Evolutionary conservation across 2,329 filamentous ascomycete species (phyloP).

Genomic region (Pseudocercospora fuligena): DNA sequence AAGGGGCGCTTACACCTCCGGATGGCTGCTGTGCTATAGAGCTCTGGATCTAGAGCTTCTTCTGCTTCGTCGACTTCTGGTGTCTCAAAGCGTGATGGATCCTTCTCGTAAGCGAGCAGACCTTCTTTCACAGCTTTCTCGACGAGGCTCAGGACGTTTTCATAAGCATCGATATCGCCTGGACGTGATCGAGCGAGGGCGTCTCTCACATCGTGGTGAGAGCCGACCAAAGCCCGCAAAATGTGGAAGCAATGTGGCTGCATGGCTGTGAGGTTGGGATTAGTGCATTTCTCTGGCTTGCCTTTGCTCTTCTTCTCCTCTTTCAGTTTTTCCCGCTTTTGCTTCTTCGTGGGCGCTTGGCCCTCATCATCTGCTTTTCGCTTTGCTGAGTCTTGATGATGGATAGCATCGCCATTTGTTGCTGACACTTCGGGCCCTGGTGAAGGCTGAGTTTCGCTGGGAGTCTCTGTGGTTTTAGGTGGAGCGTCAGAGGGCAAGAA

Average conservation of each 20-base stretch:
- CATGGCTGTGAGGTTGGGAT: constrained; percentile 75
- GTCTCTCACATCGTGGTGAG: constrained; percentile 83
- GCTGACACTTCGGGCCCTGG: neutral
- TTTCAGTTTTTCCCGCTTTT: constrained; percentile 47
- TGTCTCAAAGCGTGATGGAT: constrained; percentile 44
- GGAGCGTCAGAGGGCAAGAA: constrained; percentile 66
- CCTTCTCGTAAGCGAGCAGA: constrained; percentile 66
- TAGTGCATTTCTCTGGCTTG: constrained; percentile 53
- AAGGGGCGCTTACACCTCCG: constrained; percentile 78
- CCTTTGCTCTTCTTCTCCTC: constrained; percentile 46
- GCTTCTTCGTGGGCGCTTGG: constrained; percentile 58
- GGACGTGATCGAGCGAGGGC: constrained; percentile 71
- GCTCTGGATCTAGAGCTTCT: constrained; percentile 33
- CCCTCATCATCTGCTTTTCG: constrained; percentile 45
- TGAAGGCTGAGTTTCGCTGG: neutral
- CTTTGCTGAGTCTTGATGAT: constrained; percentile 17
- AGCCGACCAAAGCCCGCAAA: constrained; percentile 77
- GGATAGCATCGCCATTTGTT: neutral
- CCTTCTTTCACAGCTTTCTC: constrained; percentile 76
- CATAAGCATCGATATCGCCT: constrained; percentile 76
- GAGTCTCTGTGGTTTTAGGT: constrained; percentile 38
- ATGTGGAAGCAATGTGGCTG: constrained; percentile 94
- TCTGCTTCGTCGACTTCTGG: constrained; percentile 26
- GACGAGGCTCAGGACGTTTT: constrained; percentile 74
- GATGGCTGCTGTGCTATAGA: constrained; percentile 62